Evolutionary conservation across 345 rosid species (phyloP).

Genomic region (Noccaea caerulescens): DNA sequence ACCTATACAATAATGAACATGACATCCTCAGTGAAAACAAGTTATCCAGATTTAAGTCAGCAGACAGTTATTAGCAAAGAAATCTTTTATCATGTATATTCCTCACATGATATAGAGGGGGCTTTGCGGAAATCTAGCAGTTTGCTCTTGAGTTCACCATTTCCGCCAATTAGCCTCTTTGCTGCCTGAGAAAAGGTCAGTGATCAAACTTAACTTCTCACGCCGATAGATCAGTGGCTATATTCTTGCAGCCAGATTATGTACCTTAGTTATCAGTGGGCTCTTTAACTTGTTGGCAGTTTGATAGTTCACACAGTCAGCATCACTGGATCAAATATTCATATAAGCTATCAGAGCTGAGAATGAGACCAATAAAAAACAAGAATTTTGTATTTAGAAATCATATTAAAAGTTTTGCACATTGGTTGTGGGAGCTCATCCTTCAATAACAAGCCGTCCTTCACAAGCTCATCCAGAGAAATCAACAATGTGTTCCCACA

Average conservation of each 20-base stretch:
- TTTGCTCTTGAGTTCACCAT: slow-evolving; percentile 63
- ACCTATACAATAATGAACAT: slow-evolving; percentile 50
- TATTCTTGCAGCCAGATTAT: not conserved
- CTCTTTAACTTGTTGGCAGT: slow-evolving; percentile 63
- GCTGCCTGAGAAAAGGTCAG: slow-evolving; percentile 66
- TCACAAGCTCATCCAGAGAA: slow-evolving; percentile 89
- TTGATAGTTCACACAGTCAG: slow-evolving; percentile 64
- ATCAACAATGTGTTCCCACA: slow-evolving; percentile 91
- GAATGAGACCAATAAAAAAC: not conserved
- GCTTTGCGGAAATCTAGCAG: slow-evolving; percentile 64
- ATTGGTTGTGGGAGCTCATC: slow-evolving; percentile 79
- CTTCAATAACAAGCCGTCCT: slow-evolving; percentile 68
- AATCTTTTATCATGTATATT: not conserved
- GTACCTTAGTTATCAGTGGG: slow-evolving; percentile 79
- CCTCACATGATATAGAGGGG: slow-evolving; percentile 72
- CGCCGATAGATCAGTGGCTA: not conserved
- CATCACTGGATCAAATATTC: slow-evolving; percentile 49
- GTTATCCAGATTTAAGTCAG: slow-evolving; percentile 3
- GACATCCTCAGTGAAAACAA: slow-evolving; percentile 16
- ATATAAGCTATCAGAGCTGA: slow-evolving; percentile 10
- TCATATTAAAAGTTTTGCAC: slow-evolving; percentile 45
- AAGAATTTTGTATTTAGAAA: not conserved
- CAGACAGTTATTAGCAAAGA: not conserved
- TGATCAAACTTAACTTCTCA: slow-evolving; percentile 16
- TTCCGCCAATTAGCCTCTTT: slow-evolving; percentile 67